Evolutionary conservation across 805 yeast species (phyloP), one percentile per base, ranked within the genome.

Genomic region (Candida koratica): DNA sequence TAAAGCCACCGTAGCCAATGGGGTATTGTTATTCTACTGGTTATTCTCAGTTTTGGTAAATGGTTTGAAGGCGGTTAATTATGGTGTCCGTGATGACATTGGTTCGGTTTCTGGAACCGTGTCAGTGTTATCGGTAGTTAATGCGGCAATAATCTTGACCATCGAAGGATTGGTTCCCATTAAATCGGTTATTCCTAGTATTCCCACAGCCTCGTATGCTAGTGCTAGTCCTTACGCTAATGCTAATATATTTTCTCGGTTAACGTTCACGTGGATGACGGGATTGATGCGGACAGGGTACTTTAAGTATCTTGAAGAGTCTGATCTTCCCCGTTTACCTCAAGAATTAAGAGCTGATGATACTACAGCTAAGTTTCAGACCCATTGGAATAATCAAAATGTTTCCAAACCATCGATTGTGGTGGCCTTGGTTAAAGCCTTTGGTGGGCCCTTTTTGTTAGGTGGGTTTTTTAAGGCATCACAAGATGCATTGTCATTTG

Each of bases 181-280:
- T 16, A 45, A 48, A 30, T 45, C 61, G 31, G 38, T 61, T 37
- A 14, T 42, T 43, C 46, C 68, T 44, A 32, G 47, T 40, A 37
- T 42, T 41, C n/a, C n/a, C n/a, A n/a, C n/a, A n/a, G n/a, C n/a
- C n/a, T n/a, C n/a, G n/a, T n/a, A n/a, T n/a, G 33, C 34, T 5
- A 41, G 41, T 41, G 11, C 33, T 12, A 47, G 67, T 28, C 83
- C 81, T 1, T 60, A 65, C 27, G 81, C 77, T 25, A 56, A 55
- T 37, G 84, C 87, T 9, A 80, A 89, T 53, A 63, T 88, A 11
- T 76, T 90, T 44, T 81, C 95, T 2, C 67, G 75, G 35, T 64
- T 90, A 34, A 81, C 95, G 0, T 90, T 93, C 56, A 64, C 79
- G 17, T 93, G 98, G 97, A 86, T 93, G 95, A 79, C 87, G 14